These are phyloP conservation scores for Pichia sorboxylosa DNA, from an alignment of 1,139 yeast genomes.

Conservation along the genomic window DNA sequence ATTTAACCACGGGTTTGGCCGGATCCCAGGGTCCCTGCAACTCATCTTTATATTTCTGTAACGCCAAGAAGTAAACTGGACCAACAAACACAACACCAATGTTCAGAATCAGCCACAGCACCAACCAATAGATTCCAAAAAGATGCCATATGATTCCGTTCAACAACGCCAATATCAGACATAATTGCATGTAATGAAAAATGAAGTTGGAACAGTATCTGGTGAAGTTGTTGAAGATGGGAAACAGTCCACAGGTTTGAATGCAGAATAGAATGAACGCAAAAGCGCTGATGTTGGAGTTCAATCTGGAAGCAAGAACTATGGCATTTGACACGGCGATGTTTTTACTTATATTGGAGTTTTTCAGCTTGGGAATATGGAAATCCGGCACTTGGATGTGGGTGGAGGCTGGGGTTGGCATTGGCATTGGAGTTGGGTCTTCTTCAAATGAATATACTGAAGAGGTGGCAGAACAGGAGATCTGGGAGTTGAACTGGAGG, in stretches of 20 bases:
- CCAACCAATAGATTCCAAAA: slow-evolving; percentile 30
- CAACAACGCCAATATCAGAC: slow-evolving; percentile 20
- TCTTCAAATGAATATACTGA: background rate
- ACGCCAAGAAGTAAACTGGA: slow-evolving; percentile 57
- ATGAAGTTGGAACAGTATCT: slow-evolving; percentile 26
- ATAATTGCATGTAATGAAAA: slow-evolving; percentile 28
- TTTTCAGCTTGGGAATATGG: slow-evolving; percentile 5
- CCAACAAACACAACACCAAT: slow-evolving; percentile 40
- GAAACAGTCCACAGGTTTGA: slow-evolving; percentile 61
- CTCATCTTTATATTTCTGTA: slow-evolving; percentile 78
- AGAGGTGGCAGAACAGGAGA: background rate
- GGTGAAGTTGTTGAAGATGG: slow-evolving; percentile 54
- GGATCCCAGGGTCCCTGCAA: slow-evolving; percentile 93
- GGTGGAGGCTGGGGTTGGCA: background rate
- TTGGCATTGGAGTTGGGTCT: background rate
- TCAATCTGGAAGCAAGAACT: slow-evolving; percentile 75
- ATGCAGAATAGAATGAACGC: slow-evolving; percentile 68
- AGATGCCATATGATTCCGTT: slow-evolving; percentile 25
- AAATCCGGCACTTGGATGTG: slow-evolving; percentile 1
- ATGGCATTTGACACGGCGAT: slow-evolving; percentile 78
- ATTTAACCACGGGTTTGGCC: slow-evolving; percentile 49
- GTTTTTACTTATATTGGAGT: slow-evolving; percentile 70
- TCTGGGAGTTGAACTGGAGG: slow-evolving; percentile 8
- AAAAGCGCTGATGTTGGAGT: slow-evolving; percentile 66
- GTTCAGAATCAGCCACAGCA: slow-evolving; percentile 41